Conservation (phyloP, 2,329 filamentous ascomycete genomes). For the Arachnopeziza araneosa region DNA sequence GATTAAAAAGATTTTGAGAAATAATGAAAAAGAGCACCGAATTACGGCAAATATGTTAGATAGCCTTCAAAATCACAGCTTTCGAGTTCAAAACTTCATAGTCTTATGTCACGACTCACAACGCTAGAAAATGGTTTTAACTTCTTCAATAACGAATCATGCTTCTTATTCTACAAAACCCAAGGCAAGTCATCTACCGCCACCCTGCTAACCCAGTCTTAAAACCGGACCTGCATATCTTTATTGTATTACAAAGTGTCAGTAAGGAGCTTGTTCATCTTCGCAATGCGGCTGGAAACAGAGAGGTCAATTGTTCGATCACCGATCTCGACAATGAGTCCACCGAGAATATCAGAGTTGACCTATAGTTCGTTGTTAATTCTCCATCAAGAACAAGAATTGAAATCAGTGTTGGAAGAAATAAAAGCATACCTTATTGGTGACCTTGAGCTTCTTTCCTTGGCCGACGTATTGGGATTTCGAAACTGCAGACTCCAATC, state of each 20-base stretch:
- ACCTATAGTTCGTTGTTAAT: slow-evolving; percentile 47
- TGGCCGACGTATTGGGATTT: slow-evolving; percentile 85
- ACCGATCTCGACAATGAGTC: slow-evolving; percentile 91
- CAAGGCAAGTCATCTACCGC: slow-evolving; percentile 4
- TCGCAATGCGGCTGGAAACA: slow-evolving; percentile 89
- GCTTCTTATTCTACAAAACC: slow-evolving; percentile 3
- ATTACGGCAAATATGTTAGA: too few relatives aligned
- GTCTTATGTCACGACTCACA: neutral
- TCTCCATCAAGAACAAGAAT: neutral
- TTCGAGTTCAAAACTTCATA: neutral
- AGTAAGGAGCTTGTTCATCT: slow-evolving; percentile 98
- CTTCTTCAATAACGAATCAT: neutral
- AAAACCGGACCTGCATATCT: neutral
- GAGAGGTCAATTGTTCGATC: slow-evolving; percentile 97
- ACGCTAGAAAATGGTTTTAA: neutral
- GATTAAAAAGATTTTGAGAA: too few relatives aligned
- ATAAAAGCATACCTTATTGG: slow-evolving; percentile 62
- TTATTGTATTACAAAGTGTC: slow-evolving; percentile 78
- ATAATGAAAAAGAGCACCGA: too few relatives aligned
- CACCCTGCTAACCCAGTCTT: neutral
- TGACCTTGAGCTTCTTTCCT: slow-evolving; percentile 98
- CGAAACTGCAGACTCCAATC: slow-evolving; percentile 80
- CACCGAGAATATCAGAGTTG: slow-evolving; percentile 90
- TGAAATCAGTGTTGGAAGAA: neutral
- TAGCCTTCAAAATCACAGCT: too few relatives aligned